phyloP scores from a whole-genome alignment of 2,329 filamentous ascomycete species.

The Venturia pyrina region DNA sequence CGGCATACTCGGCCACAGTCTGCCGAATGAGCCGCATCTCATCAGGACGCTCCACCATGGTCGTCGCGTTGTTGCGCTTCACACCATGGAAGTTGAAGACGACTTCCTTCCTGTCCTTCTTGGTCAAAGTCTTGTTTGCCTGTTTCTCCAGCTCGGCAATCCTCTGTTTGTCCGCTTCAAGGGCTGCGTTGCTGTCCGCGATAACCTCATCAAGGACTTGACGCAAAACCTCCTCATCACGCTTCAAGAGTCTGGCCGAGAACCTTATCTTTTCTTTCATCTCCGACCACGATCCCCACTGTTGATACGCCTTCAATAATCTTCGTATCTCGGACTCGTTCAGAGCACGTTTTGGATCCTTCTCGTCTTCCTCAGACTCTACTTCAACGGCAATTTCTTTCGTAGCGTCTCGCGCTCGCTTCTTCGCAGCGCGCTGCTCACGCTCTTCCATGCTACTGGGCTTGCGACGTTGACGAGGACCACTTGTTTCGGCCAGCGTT shows the following conservation, averaged over 20 bases:
- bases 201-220: slow-evolving; percentile 68
- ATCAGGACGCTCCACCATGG: slow-evolving; percentile 79
- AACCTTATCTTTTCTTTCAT: slow-evolving; percentile 69
- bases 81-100: slow-evolving; percentile 89
- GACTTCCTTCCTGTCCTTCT: slow-evolving; percentile 96
- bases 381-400: slow-evolving; percentile 49
- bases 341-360: slow-evolving; percentile 79
- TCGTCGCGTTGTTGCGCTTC: slow-evolving; percentile 92
- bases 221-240: slow-evolving; percentile 71
- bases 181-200: slow-evolving; percentile 57
- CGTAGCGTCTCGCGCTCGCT: slow-evolving; percentile 58
- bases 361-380: slow-evolving; percentile 35
- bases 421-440: slow-evolving; percentile 59
- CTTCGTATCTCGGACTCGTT: slow-evolving; percentile 89
- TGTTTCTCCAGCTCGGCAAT: slow-evolving; percentile 56
- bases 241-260: slow-evolving; percentile 73
- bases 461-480: slow-evolving; percentile 60
- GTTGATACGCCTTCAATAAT: slow-evolving; percentile 79
- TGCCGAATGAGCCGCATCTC: slow-evolving; percentile 79
- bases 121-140: slow-evolving; percentile 71
- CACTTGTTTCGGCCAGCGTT: slow-evolving; percentile 62
- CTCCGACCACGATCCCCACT: slow-evolving; percentile 84
- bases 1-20: slow-evolving; percentile 45
- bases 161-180: slow-evolving; percentile 54
- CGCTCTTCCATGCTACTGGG: slow-evolving; percentile 50